phyloP scores from a whole-genome alignment of 164 flowering plant genomes.

The Annona squamosa region DNA sequence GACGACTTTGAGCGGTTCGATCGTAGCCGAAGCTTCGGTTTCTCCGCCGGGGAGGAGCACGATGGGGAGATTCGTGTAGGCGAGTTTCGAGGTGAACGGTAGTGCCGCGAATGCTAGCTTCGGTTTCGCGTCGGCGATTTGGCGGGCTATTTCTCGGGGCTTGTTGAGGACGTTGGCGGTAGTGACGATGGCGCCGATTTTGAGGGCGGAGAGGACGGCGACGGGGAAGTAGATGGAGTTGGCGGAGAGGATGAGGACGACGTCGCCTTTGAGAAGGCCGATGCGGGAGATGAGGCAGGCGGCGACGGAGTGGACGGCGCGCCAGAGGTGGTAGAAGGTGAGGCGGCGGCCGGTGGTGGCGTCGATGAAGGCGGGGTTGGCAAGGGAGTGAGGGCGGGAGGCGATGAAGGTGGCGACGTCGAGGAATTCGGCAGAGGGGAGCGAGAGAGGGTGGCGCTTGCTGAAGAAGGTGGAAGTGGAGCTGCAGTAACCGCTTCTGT shows the following conservation, averaged over 20 bases:
- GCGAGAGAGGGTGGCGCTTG: conserved; percentile 55
- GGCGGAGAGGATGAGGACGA: conserved; percentile 74
- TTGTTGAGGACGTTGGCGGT: conserved; percentile 92
- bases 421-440: conserved; percentile 43
- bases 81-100: conserved; percentile 53
- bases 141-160: conserved; percentile 52
- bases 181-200: conserved; percentile 78
- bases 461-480: conserved; percentile 66
- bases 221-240: conserved; percentile 84
- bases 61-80: conserved; percentile 39
- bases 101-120: conserved; percentile 60
- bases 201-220: conserved; percentile 44
- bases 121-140: conserved; percentile 68
- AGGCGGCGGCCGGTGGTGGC: conserved; percentile 60
- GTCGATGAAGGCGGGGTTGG: conserved; percentile 73
- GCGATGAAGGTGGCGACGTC: conserved; percentile 82
- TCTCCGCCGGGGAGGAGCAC: conserved; percentile 36
- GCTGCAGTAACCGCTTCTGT: conserved; percentile 58
- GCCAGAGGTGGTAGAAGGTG: conserved; percentile 63
- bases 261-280: conserved; percentile 76
- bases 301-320: conserved; percentile 57
- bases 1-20: conserved; percentile 17
- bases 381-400: conserved; percentile 50
- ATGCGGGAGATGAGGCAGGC: conserved; percentile 35
- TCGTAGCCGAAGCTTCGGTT: too few species aligned